Conservation (phyloP, 371 early-diverging fungal species). For the Ecytonucleospora hepatopenaei region DNA sequence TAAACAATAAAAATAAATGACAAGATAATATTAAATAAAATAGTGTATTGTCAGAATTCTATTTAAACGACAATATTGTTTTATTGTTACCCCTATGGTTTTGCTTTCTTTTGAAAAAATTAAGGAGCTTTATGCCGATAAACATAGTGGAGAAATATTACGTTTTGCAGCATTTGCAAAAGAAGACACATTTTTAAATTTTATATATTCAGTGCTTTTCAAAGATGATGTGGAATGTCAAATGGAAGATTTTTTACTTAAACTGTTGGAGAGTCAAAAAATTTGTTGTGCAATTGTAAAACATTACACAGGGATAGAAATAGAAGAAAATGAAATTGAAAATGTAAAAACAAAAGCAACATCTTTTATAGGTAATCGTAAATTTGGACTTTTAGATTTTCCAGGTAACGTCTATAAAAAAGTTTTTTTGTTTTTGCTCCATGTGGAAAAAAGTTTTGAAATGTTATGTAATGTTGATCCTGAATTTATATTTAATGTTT, state of each 20-base stretch:
- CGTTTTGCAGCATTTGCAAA: background rate
- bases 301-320: background rate
- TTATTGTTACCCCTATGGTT: too few relatives aligned
- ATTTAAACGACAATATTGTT: too few relatives aligned
- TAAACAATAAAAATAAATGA: too few relatives aligned
- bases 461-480: background rate
- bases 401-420: too few relatives aligned
- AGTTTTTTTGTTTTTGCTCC: too few relatives aligned
- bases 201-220: conserved; percentile 20
- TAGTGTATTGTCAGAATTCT: too few relatives aligned
- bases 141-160: background rate
- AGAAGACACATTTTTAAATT: conserved; percentile 12
- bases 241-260: background rate
- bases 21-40: too few relatives aligned
- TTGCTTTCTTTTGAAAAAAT: too few relatives aligned
- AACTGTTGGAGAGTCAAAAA: background rate
- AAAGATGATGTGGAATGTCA: background rate
- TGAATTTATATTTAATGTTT: background rate
- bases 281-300: background rate
- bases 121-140: background rate
- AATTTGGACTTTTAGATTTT: background rate
- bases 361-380: background rate
- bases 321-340: background rate
- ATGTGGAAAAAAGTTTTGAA: background rate
- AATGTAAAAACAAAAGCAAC: background rate